Conservation (phyloP, 129 eudicot species). For the Helichrysum umbraculigerum region DNA sequence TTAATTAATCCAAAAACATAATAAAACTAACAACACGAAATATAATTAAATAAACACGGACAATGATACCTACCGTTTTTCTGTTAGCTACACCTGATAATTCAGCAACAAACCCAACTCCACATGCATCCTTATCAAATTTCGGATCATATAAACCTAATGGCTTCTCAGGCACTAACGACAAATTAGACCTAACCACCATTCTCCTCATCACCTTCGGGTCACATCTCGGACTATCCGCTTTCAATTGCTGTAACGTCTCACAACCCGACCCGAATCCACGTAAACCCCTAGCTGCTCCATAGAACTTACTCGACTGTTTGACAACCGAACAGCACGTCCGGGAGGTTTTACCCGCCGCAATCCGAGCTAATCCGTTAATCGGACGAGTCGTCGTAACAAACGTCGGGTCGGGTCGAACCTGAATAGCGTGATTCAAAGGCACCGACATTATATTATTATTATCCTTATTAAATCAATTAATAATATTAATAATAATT, state of each 20-base stretch:
- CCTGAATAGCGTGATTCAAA: constrained; percentile 46
- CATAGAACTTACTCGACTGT: constrained; percentile 41
- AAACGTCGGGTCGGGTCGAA: constrained; percentile 32
- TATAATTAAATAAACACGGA: neutral
- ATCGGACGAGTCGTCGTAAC: constrained; percentile 2
- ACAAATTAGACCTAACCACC: constrained; percentile 62
- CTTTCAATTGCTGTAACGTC: constrained; percentile 39
- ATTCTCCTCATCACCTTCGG: constrained; percentile 40
- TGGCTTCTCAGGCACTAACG: constrained; percentile 92
- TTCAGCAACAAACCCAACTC: constrained; percentile 98
- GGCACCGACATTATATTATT: constrained; percentile 62
- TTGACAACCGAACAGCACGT: constrained; percentile 33
- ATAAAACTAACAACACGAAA: neutral
- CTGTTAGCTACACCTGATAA: constrained; percentile 83
- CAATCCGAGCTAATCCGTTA: constrained; percentile 31
- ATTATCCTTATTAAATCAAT: neutral
- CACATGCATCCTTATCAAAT: constrained; percentile 92
- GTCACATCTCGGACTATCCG: constrained; percentile 57
- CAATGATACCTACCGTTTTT: constrained; percentile 62
- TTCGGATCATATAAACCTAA: constrained; percentile 85
- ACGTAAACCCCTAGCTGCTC: constrained; percentile 29
- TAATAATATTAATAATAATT: no score
- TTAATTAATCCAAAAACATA: neutral
- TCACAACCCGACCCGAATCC: constrained; percentile 39
- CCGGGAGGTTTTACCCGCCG: constrained; percentile 26